Evolutionary conservation across 1,284 basidiomycete genomes (phyloP), one percentile per base, ranked within the genome.

Genomic region (Cutaneotrichosporon sp.): DNA sequence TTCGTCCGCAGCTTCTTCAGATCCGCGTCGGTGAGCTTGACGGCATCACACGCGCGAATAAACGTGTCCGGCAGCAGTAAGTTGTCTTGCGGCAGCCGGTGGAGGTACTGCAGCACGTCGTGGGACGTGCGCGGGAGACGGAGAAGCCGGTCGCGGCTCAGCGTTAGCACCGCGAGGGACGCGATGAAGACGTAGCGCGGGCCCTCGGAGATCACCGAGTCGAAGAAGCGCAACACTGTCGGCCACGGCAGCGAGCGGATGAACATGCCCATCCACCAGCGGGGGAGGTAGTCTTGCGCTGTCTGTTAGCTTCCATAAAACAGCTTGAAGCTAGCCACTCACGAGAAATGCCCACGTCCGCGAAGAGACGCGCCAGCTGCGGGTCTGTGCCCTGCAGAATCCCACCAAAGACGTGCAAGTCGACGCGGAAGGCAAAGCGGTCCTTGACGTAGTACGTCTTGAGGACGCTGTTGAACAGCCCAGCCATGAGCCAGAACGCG

Each of bases 161-260:
- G 50, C 1, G 75, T 71, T 9, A 93, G 75, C 54, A 97, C 80
- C 0, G 90, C 88, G 7, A 97, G 81, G 0, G 87, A 90, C 2
- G 91, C 83, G 14, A 92, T 87, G 71, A 94, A 84, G 46, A 95
- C 82, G 83, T 89, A 92, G 0, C 87, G 84, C 3, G 91, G 83
- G 5, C 92, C 92, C 80, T 95, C 92, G 61, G 86, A 88, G 36
- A 97, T 81, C 73, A 95, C 92, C 4, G 94, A 79, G 73, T 97
- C 94, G 88, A 92, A 92, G 4, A 93, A 84, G 18, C 93, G 84
- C 59, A 90, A 84, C 24, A 91, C 80, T 60, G 89, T 89, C 2
- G 89, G 87, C 55, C 84, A 82, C 0, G 94, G 91, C n/a, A 97
- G 82, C 3, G 85, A 84, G 9, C 88, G 86, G 4, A 88, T 87